Percentiles rank a stretch among this genome's conserved stretches.
These are phyloP conservation scores for Aspergillus novoparasiticus DNA, from an alignment of 2,329 filamentous ascomycete genomes.

Conservation along the genomic window DNA sequence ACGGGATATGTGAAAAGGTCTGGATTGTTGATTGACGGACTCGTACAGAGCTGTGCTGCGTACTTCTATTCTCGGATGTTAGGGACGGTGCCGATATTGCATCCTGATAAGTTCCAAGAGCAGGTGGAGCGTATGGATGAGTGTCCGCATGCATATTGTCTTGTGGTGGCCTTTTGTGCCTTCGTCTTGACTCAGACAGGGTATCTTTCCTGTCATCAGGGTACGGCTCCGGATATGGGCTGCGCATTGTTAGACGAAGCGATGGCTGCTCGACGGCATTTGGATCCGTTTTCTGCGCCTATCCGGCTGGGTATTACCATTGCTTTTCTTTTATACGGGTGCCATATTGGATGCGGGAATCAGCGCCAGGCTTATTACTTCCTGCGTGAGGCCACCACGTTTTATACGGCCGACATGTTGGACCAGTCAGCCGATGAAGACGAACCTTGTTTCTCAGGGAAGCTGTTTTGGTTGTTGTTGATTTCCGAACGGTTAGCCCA, in stretches of 20 bases:
- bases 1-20: slow-evolving; percentile 8
- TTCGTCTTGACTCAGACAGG: slow-evolving; percentile 35
- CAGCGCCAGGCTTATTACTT: slow-evolving; percentile 75
- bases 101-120: slow-evolving; percentile 21
- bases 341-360: slow-evolving; percentile 66
- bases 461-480: slow-evolving; percentile 69
- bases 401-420: slow-evolving; percentile 58
- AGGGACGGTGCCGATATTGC: slow-evolving; percentile 34
- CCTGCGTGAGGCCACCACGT: slow-evolving; percentile 70
- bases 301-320: slow-evolving; percentile 54
- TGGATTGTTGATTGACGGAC: slow-evolving; percentile 10
- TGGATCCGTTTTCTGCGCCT: slow-evolving; percentile 25
- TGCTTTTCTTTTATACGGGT: slow-evolving; percentile 72
- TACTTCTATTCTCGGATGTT: slow-evolving; percentile 27
- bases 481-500: slow-evolving; percentile 62
- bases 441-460: slow-evolving; percentile 35
- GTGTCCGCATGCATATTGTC: slow-evolving; percentile 30
- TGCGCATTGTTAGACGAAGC: slow-evolving; percentile 30
- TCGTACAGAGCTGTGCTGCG: slow-evolving; percentile 20
- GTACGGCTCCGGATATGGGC: slow-evolving; percentile 9
- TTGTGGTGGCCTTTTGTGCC: slow-evolving; percentile 41
- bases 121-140: slow-evolving; percentile 25
- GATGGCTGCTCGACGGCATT: slow-evolving; percentile 23
- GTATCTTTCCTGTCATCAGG: slow-evolving; percentile 11
- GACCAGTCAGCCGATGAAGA: slow-evolving; percentile 51